Base-by-base conservation (phyloP, 371 early-diverging fungal genomes). In the Mortierella sp. region DNA sequence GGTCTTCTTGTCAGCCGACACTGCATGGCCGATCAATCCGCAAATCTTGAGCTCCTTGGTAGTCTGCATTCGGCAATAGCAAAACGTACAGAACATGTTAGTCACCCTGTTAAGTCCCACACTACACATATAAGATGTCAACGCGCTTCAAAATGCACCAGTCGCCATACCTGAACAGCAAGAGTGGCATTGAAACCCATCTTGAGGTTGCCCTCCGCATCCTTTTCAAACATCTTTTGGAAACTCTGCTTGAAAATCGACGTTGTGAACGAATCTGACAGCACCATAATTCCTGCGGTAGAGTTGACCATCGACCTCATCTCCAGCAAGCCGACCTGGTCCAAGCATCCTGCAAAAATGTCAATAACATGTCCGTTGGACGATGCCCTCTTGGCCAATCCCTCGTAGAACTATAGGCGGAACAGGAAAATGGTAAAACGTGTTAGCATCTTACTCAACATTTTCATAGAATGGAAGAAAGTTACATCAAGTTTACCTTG, bases 121-220 rank as follows among this genome's bases (percentile, higher is more conserved):
- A 43, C 26, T 16, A 21, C 26, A 74, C 1, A 26, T 78, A 40
- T 21, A 71, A 59, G 21, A 34, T 31, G 57, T 53, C 11, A 19
- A 1, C 8, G 8, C 2, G 28, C 8, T 19, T 31, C 34, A 61
- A 34, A 9, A 10, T 21, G 1, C 3, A 16, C 54, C 24, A 9
- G 40, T 40, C 10, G 8, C 16, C 28, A 28, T 90, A 94, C 94
- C 90, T 94, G 94, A 31, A 99, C 98, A 86, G 98, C 98, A 51
- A 99, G 89, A 11, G 97, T 97, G 28, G 98, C 99, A 89, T 99
- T 99, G 90, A 99, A 99, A 16, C 98, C 99, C 96, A 98, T 96
- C 82, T 93, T 92, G 83, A 99, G 89, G 75, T 94, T 91, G 13
- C 97, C 98, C 72, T 96, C 94, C 19, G 91, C 92, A 81, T 98